These are phyloP conservation scores for Colletotrichum costaricense DNA, from an alignment of 2,329 filamentous ascomycete genomes.

Conservation along the genomic window DNA sequence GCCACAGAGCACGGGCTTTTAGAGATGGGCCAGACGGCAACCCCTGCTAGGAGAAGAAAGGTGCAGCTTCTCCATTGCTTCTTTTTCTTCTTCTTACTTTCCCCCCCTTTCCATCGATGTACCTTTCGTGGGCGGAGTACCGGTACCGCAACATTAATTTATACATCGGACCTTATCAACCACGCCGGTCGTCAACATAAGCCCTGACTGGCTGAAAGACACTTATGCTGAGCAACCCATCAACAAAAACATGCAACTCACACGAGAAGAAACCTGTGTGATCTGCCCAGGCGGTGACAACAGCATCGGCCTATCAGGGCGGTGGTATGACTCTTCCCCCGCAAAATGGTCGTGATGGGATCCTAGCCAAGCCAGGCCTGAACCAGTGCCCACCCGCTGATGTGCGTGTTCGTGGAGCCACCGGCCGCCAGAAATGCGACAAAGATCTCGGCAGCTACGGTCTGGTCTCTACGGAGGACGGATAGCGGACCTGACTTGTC, in stretches of 20 bases:
- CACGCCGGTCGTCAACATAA: not conserved
- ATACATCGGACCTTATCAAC: not conserved
- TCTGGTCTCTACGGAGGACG: not conserved
- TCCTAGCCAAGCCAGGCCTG: constrained; percentile 28
- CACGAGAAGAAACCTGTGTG: constrained; percentile 12
- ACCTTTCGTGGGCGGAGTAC: not conserved
- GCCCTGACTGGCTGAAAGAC: not conserved
- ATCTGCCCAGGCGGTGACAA: constrained; percentile 26
- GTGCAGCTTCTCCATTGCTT: constrained; percentile 20
- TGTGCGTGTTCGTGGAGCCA: constrained; percentile 34
- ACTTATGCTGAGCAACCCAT: not conserved
- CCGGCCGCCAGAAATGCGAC: constrained; percentile 17
- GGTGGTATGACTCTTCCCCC: constrained; percentile 34
- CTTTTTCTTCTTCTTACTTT: not conserved
- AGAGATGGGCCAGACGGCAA: not conserved
- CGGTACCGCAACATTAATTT: not conserved
- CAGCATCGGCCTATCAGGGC: constrained; percentile 22
- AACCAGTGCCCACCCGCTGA: constrained; percentile 31
- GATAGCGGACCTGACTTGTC: not conserved
- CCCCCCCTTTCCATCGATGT: not conserved
- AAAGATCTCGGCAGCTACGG: constrained; percentile 27
- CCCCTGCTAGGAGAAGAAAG: constrained; percentile 26
- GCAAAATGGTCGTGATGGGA: constrained; percentile 32
- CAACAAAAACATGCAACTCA: constrained; percentile 13
- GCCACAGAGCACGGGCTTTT: constrained; percentile 30